A percentile compares a stretch with the other conserved stretches of the same genome.
Evolutionary conservation across 129 eudicot genomes (phyloP).

Genomic region (Centella asiatica): DNA sequence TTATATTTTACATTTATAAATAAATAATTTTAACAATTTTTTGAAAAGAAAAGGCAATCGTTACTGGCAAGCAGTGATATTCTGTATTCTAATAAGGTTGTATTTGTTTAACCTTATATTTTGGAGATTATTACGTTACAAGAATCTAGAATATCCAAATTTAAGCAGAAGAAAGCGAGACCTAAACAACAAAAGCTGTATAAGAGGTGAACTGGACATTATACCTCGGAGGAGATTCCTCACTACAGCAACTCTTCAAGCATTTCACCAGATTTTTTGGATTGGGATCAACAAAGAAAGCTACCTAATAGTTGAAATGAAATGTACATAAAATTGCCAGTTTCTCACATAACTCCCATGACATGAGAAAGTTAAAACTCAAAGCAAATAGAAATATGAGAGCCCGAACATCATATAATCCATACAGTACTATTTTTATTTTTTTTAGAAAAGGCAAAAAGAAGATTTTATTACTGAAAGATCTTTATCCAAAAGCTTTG

Average conservation of each 20-base stretch:
- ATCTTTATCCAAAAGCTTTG: no score
- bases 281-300: slow-evolving; percentile 64
- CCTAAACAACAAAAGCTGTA: not conserved
- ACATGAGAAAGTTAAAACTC: not conserved
- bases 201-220: not conserved
- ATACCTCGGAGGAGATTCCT: slow-evolving; percentile 66
- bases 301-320: slow-evolving; percentile 37
- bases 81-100: no score
- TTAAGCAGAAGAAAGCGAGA: not conserved
- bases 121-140: no score
- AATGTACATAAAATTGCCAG: not conserved
- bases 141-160: no score
- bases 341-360: not conserved
- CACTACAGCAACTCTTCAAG: slow-evolving; percentile 66
- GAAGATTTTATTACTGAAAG: no score
- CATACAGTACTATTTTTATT: not conserved
- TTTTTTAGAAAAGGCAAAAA: no score
- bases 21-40: no score
- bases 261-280: slow-evolving; percentile 53
- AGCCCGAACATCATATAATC: not conserved
- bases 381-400: not conserved
- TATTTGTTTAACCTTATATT: no score
- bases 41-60: no score
- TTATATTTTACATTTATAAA: no score
- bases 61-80: no score